Conservation (phyloP, 345 rosid species). For the Limnanthes douglasii region DNA sequence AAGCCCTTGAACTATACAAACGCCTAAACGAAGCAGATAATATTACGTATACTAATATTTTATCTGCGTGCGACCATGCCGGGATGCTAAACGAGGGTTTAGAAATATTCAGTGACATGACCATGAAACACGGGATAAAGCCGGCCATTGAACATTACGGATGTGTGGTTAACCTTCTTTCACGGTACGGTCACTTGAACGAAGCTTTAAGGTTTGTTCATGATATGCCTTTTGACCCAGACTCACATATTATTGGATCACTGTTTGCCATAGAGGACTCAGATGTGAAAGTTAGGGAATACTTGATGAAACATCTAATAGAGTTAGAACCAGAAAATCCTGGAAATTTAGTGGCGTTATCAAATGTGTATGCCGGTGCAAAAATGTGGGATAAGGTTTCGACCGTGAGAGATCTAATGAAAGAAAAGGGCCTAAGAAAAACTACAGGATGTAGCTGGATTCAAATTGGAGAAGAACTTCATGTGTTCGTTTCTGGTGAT, state of each 20-base stretch:
- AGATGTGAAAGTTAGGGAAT: constrained; percentile 22
- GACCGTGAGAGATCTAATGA: constrained; percentile 32
- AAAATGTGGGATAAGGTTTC: constrained; percentile 35
- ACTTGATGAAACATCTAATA: constrained; percentile 15
- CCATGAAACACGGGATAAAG: constrained; percentile 11
- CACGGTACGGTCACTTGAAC: constrained; percentile 22
- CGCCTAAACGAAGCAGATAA: constrained; percentile 26
- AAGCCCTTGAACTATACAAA: constrained; percentile 19
- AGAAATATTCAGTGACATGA: constrained; percentile 19
- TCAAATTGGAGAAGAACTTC: constrained; percentile 23
- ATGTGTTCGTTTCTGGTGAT: constrained; percentile 34
- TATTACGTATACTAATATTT: constrained; percentile 30
- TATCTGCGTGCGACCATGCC: constrained; percentile 27
- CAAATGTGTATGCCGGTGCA: constrained; percentile 35
- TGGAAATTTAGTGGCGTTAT: constrained; percentile 34
- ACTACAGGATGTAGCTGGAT: constrained; percentile 52
- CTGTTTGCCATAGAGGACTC: constrained; percentile 20
- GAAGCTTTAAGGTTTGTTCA: constrained; percentile 20
- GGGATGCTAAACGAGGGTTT: constrained; percentile 25
- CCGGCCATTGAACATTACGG: constrained; percentile 44
- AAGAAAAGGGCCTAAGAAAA: constrained; percentile 34
- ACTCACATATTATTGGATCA: constrained; percentile 29
- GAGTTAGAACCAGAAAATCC: constrained; percentile 30
- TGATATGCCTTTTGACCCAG: constrained; percentile 31
- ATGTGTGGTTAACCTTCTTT: constrained; percentile 27